Evolutionary conservation across 495 filamentous ascomycete genomes (phyloP), one percentile per base, ranked within the genome.

Genomic region (Daldinia childiae): DNA sequence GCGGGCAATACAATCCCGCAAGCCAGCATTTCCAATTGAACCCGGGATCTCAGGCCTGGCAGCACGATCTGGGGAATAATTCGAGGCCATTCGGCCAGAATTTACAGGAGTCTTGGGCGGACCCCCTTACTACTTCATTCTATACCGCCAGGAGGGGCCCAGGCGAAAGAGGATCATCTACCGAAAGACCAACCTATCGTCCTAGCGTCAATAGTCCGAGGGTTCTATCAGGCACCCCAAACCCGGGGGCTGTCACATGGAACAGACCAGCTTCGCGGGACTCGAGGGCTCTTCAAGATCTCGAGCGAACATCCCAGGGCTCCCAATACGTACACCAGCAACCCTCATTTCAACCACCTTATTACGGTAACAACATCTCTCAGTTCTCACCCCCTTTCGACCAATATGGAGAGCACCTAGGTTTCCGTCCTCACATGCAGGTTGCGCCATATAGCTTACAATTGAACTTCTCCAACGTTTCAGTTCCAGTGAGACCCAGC

Each of bases 131-230:
- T 7, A 0, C 50, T 5, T 34, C 70, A 1, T 7, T 51, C 15
- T 67, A 72, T 26, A 45, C 41, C 29, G 30, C 36, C 6, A 62
- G 66, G 27, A 70, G 69, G 58, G 67, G 50, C 52, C 56, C 65
- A 6, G 69, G 67, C 4, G 79, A 77, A 45, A 77, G 76, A 52
- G 57, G 68, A 27, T 90, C 89, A 4, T 86, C 89, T 1, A 83
- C 83, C 1, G 87, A 86, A 14, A 87, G 81, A 70, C 84, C 87
- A 70, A 83, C 87, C 24, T 79, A 84, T 45, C 86, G 86, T 6
- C 79, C 79, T 19, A 82, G 79, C 48, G 68, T 89, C 56, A 86
- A 84, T 52, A 90, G 86, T 69, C 84, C 90, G 1, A 86, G 90
- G 62, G 89, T 87, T 69, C 80, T 84, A 15, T 79, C 80, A 0